These are phyloP conservation scores for Pleurotus salmoneostramineus DNA, from an alignment of 768 basidiomycete genomes.

Conservation along the genomic window DNA sequence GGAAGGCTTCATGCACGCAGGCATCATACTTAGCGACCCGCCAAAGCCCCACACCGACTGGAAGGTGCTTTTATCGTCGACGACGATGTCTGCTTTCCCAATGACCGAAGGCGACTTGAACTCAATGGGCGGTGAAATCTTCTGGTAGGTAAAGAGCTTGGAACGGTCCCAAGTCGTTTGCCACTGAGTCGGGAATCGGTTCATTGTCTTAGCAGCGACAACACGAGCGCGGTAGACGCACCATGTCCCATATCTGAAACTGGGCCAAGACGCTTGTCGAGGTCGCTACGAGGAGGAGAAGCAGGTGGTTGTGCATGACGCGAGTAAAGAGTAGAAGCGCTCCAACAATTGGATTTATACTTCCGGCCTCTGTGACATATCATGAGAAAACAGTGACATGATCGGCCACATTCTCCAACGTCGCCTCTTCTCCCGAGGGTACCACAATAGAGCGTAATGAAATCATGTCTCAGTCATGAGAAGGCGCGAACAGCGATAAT, in stretches of 20 bases:
- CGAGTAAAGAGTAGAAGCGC: not conserved
- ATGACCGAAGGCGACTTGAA: constrained; percentile 54
- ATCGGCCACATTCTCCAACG: not conserved
- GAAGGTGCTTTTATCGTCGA: constrained; percentile 50
- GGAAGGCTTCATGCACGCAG: too few species aligned
- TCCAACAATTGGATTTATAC: not conserved
- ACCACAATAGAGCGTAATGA: not conserved
- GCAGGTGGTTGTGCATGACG: not conserved
- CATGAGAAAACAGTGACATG: not conserved
- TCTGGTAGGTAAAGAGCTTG: constrained; percentile 47
- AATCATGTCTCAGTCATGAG: not conserved
- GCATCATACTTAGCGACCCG: constrained; percentile 49
- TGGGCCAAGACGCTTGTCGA: not conserved
- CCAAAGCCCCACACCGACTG: constrained; percentile 70
- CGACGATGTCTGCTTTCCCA: constrained; percentile 58
- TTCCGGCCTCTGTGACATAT: not conserved
- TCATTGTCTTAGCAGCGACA: not conserved
- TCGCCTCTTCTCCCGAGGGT: not conserved
- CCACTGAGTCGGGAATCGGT: constrained; percentile 33
- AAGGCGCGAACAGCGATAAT: not conserved
- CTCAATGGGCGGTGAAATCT: constrained; percentile 44
- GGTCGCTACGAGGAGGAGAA: not conserved
- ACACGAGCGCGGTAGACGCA: constrained; percentile 20
- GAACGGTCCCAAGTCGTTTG: constrained; percentile 55
- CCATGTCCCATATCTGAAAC: constrained; percentile 51